A percentile compares a stretch with the other conserved stretches of the same genome.
phyloP scores from a whole-genome alignment of 78 protist genomes.

The Protostelium mycophagum region DNA sequence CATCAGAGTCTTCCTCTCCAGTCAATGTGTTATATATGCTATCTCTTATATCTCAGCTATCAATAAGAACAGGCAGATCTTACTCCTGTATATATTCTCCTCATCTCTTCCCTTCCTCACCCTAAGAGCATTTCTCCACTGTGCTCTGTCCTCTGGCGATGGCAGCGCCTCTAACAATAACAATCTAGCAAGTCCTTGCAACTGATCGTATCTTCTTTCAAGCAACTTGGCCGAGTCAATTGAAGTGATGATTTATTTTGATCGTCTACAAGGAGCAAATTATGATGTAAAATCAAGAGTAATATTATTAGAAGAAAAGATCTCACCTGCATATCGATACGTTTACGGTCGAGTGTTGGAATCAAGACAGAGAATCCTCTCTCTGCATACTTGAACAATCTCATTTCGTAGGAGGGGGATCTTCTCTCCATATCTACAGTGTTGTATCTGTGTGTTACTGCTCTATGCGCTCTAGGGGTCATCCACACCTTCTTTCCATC shows the following conservation, averaged over 20 bases:
- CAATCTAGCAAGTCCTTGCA: conserved; percentile 20
- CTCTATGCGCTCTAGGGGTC: conserved; percentile 21
- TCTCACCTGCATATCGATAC: background rate
- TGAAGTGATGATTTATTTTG: no score
- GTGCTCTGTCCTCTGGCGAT: background rate
- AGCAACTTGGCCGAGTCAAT: no score
- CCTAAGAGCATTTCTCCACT: background rate
- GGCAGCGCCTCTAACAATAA: conserved; percentile 17
- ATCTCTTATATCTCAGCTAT: background rate
- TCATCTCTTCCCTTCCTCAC: background rate
- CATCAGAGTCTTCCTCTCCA: background rate
- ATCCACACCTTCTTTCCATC: conserved; percentile 42
- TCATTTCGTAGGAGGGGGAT: conserved; percentile 43
- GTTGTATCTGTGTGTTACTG: conserved; percentile 19
- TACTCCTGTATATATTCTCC: no score
- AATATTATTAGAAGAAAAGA: background rate
- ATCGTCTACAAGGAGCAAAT: no score
- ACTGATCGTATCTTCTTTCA: background rate
- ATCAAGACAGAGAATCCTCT: conserved; percentile 52
- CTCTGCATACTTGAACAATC: conserved; percentile 57
- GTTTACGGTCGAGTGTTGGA: conserved; percentile 13
- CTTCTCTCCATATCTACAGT: conserved; percentile 45
- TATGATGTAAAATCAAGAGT: background rate
- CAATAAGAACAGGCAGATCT: no score
- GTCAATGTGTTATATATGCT: background rate